Evolutionary conservation across 2,329 filamentous ascomycete genomes (phyloP), one percentile per base, ranked within the genome.

Genomic region (Dothidotthia symphoricarpi): DNA sequence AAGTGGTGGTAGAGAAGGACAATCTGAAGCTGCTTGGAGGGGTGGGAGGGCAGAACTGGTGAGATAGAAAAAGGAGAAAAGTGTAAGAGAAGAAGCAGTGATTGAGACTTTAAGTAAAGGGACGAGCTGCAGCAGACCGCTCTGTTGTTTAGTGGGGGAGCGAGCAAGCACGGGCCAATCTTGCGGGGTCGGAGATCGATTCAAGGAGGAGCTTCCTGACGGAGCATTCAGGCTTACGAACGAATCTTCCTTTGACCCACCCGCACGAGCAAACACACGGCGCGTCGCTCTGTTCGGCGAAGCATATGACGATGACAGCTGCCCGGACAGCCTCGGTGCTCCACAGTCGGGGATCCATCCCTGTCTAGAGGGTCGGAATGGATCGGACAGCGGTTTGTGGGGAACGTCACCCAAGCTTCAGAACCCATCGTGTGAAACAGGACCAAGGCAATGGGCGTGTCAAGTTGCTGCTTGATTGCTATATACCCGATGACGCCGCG

Each of bases 401-500:
- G 9, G 5, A 22, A 22, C 19, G 5, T 22, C 9, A 9, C 19
- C 5, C 19, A 22, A 9, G 41, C 45, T 37, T 40, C 31, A 29
- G 14, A 31, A 24, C 30, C 31, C 32, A 12, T 39, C 30, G 32
- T 37, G 34, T 41, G 31, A 28, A 38, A 41, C 26, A 19, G 34
- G 28, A 34, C 13, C 13, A 27, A 31, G 19, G 28, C 31, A 15
- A 11, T 6, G 12, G 14, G 8, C 26, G 15, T 28, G 9, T 32
- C 29, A 19, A 34, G 17, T 24, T 9, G 9, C 33, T 40, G 31
- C 38, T 41, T 41, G 24, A 34, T 41, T 55, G 45, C 42, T 54
- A 47, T 60, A 42, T 57, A 57, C 47, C 44, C 58, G 39, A 41
- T 43, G 45, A 61, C 58, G 53, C 53, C 56, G 36, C 28, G 28